A percentile compares a stretch with the other conserved stretches of the same genome.
phyloP scores from a whole-genome alignment of 2,329 filamentous ascomycete genomes.

The Ophiocordyceps robertsii region DNA sequence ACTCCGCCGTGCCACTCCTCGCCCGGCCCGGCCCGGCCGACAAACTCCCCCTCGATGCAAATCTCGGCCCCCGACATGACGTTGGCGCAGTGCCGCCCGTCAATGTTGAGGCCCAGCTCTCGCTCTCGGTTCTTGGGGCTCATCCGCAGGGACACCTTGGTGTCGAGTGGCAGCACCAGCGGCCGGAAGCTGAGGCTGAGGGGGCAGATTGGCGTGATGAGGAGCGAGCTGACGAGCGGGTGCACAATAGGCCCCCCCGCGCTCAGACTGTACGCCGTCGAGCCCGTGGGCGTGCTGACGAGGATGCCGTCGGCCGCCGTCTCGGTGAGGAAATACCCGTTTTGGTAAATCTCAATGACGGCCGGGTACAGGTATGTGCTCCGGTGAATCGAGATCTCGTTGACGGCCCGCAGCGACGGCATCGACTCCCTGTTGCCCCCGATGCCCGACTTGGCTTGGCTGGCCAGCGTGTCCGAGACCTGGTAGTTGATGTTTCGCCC shows the following conservation, averaged over 20 bases:
- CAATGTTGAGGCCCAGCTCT: constrained; percentile 68
- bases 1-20: constrained; percentile 63
- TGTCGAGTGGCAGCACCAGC: constrained; percentile 75
- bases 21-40: constrained; percentile 31
- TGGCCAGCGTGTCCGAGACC: constrained; percentile 31
- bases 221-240: constrained; percentile 73
- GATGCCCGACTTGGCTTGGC: constrained; percentile 27
- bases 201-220: constrained; percentile 89
- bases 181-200: constrained; percentile 86
- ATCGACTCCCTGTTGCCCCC: constrained; percentile 21
- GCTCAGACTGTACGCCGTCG: constrained; percentile 89
- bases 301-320: constrained; percentile 93
- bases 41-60: constrained; percentile 73
- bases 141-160: constrained; percentile 67
- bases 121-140: constrained; percentile 68
- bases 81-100: constrained; percentile 56
- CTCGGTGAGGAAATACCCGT: constrained; percentile 80
- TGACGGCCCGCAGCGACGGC: constrained; percentile 58
- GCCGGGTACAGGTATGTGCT: constrained; percentile 83
- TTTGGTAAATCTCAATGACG: constrained; percentile 83
- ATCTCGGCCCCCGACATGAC: constrained; percentile 72
- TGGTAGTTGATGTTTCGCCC: constrained; percentile 46
- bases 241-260: constrained; percentile 90
- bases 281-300: constrained; percentile 85
- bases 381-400: constrained; percentile 88